Evolutionary conservation across 2,329 filamentous ascomycete species (phyloP), one percentile per base, ranked within the genome.

Genomic region (Colletotrichum viniferum): DNA sequence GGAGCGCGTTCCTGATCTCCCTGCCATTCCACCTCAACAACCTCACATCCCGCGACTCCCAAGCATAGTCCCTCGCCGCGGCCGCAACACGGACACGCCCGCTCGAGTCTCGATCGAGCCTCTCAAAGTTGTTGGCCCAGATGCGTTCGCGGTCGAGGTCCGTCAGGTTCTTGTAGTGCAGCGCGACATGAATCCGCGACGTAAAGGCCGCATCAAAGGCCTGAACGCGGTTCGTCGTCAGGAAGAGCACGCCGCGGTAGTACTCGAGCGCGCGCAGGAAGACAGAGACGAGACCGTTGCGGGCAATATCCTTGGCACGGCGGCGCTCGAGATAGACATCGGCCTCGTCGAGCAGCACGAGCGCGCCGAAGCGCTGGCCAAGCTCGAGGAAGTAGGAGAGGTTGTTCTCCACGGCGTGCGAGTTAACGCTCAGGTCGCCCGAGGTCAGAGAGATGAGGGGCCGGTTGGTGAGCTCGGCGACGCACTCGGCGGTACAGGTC

Each of bases 261-360:
- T 89, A 89, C 81, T 89, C 88, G 69, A 89, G 84, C 1, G 86
- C 86, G n/a, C 87, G 86, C 28, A 89, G 81, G 81, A 89, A 89
- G 71, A 88, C 82, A 18, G 86, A 87, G 30, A 89, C 87, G 13
- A 89, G 82, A 1, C 85, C 86, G 79, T 89, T 89, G 73, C 87
- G 86, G 26, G 80, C 81, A 63, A 88, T 84, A 78, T 89, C 86
- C 32, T 79, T 81, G 26, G 83, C 79, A 3, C 82, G 82, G 3
- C 90, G 88, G 68, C 86, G 81, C 80, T 91, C 89, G 10, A 92
- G 87, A 81, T 90, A 92, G 21, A 92, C 89, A 71, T 92, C 91
- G 4, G 89, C 90, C 80, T 92, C 90, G 79, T 92, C 90, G 6
- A 92, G 84, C 4, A 92, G 85, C 8, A 91, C 85, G 7, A 91